Percentiles rank a stretch among this genome's conserved stretches.
These are phyloP conservation scores for Hyphopichia pseudoburtonii DNA, from an alignment of 1,139 yeast genomes.

Conservation along the genomic window DNA sequence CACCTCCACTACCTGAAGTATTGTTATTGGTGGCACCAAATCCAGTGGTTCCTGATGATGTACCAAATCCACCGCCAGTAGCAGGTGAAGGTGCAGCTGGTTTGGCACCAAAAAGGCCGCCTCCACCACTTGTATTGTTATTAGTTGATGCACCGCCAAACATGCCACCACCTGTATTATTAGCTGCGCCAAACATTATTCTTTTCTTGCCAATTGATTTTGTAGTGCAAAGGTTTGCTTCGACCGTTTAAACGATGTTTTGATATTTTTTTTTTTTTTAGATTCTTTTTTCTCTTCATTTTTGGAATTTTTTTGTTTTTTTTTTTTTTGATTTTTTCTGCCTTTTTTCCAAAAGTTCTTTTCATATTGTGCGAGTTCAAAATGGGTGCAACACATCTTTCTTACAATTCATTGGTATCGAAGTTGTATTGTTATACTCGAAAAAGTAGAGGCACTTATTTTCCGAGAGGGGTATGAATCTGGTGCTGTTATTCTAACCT, in stretches of 20 bases:
- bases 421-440: too few species aligned
- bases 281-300: not conserved
- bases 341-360: too few species aligned
- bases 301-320: not conserved
- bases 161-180: not conserved
- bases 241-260: slow-evolving; percentile 6
- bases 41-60: slow-evolving; percentile 9
- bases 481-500: too few species aligned
- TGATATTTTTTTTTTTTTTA: not conserved
- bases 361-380: too few species aligned
- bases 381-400: too few species aligned
- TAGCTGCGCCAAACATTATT: slow-evolving; percentile 1
- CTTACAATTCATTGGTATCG: too few species aligned
- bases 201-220: slow-evolving; percentile 2
- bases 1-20: slow-evolving; percentile 8
- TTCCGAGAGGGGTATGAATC: too few species aligned
- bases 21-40: slow-evolving; percentile 12
- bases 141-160: slow-evolving; percentile 4
- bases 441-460: too few species aligned
- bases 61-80: slow-evolving; percentile 11
- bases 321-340: not conserved
- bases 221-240: slow-evolving; percentile 3
- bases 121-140: slow-evolving; percentile 7
- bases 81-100: slow-evolving; percentile 4
- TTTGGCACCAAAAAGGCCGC: slow-evolving; percentile 9